Percentiles rank a stretch among this genome's conserved stretches.
These are phyloP conservation scores for Salvia rosmarinus DNA, from an alignment of 257 asterid genomes.

Conservation along the genomic window DNA sequence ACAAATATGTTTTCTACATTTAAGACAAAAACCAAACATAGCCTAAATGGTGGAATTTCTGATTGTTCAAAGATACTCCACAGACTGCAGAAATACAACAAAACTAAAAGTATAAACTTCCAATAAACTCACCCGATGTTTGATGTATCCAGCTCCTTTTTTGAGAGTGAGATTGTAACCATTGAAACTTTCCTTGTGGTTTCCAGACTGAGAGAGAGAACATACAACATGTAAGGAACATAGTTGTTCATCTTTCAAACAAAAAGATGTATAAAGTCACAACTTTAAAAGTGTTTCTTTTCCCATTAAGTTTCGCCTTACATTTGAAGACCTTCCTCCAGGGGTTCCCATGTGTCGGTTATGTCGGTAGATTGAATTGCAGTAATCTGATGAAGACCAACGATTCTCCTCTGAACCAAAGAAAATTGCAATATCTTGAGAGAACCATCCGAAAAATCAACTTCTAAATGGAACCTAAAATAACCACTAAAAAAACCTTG, in stretches of 20 bases:
- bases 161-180: slow-evolving; percentile 85
- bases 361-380: slow-evolving; percentile 83
- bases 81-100: slow-evolving; percentile 9
- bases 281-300: slow-evolving; percentile 1
- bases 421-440: slow-evolving; percentile 10
- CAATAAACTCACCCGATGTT: slow-evolving; percentile 72
- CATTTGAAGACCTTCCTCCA: slow-evolving; percentile 97
- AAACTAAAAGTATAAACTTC: not conserved
- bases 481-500: slow-evolving; percentile 46
- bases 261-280: slow-evolving; percentile 31
- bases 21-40: not conserved
- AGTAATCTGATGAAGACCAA: slow-evolving; percentile 91
- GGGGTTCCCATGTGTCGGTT: slow-evolving; percentile 96
- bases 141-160: slow-evolving; percentile 64
- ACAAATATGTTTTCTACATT: not conserved
- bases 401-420: slow-evolving; percentile 81
- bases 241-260: slow-evolving; percentile 7
- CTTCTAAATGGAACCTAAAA: not conserved
- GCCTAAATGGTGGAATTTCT: not conserved
- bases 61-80: not conserved
- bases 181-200: slow-evolving; percentile 92
- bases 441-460: slow-evolving; percentile 14
- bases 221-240: slow-evolving; percentile 24
- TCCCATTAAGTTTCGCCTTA: slow-evolving; percentile 41
- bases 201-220: slow-evolving; percentile 58